Evolutionary conservation across 768 basidiomycete genomes (phyloP).

Genomic region (Kwoniella europaea): DNA sequence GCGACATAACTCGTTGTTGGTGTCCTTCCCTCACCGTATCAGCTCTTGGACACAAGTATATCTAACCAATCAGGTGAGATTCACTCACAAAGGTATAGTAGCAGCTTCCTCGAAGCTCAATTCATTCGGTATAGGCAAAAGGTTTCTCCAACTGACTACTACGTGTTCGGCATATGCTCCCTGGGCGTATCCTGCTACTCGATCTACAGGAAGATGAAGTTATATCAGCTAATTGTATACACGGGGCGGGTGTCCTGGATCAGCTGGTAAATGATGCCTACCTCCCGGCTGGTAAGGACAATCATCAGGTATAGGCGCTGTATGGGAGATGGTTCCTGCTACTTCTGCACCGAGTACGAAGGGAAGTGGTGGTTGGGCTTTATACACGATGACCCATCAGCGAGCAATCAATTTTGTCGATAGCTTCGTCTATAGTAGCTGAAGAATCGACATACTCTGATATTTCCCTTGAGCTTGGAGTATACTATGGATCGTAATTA

Average conservation of each 20-base stretch:
- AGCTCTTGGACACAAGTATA: no score
- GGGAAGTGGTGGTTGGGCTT: conserved; percentile 75
- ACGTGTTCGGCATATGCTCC: conserved; percentile 82
- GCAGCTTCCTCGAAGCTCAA: conserved; percentile 86
- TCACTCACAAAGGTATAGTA: conserved; percentile 68
- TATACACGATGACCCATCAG: neutral
- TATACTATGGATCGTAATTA: conserved; percentile 60
- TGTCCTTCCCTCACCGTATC: conserved; percentile 37
- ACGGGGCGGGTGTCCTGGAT: no score
- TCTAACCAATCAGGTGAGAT: no score
- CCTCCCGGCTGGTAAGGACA: conserved; percentile 76
- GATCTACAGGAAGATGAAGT: conserved; percentile 60
- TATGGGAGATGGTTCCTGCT: conserved; percentile 72
- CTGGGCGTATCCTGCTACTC: conserved; percentile 81
- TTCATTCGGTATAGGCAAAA: conserved; percentile 73
- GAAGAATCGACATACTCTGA: conserved; percentile 61
- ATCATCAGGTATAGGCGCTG: conserved; percentile 77
- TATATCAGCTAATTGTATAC: neutral
- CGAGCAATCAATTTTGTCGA: neutral
- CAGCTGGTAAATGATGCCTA: conserved; percentile 20
- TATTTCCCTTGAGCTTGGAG: conserved; percentile 89
- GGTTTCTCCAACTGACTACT: conserved; percentile 62
- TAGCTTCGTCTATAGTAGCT: neutral
- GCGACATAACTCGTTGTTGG: conserved; percentile 92
- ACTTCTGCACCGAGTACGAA: conserved; percentile 84